Evolutionary conservation across 495 filamentous ascomycete genomes (phyloP).

Genomic region (Ramalina intermedia): DNA sequence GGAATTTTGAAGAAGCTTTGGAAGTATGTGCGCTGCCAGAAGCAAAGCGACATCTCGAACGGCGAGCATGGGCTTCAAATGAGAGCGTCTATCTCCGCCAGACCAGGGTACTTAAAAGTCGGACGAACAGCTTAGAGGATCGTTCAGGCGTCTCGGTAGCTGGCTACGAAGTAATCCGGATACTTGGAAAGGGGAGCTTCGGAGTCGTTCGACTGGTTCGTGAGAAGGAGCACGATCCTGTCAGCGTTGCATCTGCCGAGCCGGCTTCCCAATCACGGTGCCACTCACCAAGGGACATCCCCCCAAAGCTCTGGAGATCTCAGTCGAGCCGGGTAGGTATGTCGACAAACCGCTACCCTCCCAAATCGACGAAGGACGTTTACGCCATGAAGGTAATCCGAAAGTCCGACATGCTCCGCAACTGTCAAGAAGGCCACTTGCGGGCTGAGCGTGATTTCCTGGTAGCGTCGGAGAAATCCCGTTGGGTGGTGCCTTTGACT

Average conservation of each 20-base stretch:
- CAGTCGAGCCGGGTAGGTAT: too few relatives aligned
- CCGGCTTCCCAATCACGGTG: too few relatives aligned
- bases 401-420: slow-evolving; percentile 79
- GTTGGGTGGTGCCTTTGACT: slow-evolving; percentile 79
- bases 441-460: slow-evolving; percentile 86
- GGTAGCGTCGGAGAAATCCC: slow-evolving; percentile 65
- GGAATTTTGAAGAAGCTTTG: slow-evolving; percentile 51
- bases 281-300: too few relatives aligned
- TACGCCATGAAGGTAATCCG: slow-evolving; percentile 96
- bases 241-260: not conserved
- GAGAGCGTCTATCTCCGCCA: slow-evolving; percentile 71
- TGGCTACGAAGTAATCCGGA: slow-evolving; percentile 65
- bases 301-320: too few relatives aligned
- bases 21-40: slow-evolving; percentile 32
- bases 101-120: slow-evolving; percentile 51
- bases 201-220: slow-evolving; percentile 77
- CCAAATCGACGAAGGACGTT: slow-evolving; percentile 36
- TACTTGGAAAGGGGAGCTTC: slow-evolving; percentile 94
- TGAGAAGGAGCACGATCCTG: slow-evolving; percentile 30
- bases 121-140: slow-evolving; percentile 25
- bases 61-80: slow-evolving; percentile 42
- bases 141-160: slow-evolving; percentile 32
- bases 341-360: not conserved
- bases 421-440: slow-evolving; percentile 82
- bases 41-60: slow-evolving; percentile 38